Evolutionary conservation across 1,284 basidiomycete genomes (phyloP).

Genomic region (Leccinum huronense): DNA sequence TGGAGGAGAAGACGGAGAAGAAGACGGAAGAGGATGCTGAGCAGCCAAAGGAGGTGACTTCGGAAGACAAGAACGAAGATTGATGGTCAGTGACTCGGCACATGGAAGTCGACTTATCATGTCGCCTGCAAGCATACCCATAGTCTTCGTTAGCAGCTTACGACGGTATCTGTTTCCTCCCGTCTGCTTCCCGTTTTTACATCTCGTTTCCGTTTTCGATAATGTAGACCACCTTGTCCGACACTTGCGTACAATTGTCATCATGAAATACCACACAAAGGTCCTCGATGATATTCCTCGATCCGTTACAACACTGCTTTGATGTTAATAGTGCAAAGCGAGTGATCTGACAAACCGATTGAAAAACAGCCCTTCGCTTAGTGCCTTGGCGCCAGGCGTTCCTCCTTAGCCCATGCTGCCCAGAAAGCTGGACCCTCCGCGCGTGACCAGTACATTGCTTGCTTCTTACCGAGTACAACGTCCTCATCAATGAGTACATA

Average conservation of each 20-base stretch:
- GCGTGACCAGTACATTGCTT: slow-evolving; percentile 60
- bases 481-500: slow-evolving; percentile 61
- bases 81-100: slow-evolving; percentile 13
- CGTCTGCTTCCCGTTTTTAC: slow-evolving; percentile 12
- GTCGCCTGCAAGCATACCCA: slow-evolving; percentile 9
- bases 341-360: not conserved
- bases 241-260: slow-evolving; percentile 30
- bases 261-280: slow-evolving; percentile 32
- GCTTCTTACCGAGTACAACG: slow-evolving; percentile 49
- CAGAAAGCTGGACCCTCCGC: slow-evolving; percentile 55
- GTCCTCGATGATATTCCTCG: not conserved
- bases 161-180: slow-evolving; percentile 8
- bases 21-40: slow-evolving; percentile 35
- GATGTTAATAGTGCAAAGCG: not conserved
- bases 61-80: slow-evolving; percentile 32
- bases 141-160: slow-evolving; percentile 14
- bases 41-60: slow-evolving; percentile 27
- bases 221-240: slow-evolving; percentile 35
- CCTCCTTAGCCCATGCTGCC: slow-evolving; percentile 54
- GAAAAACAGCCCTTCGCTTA: slow-evolving; percentile 13
- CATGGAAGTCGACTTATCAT: slow-evolving; percentile 6
- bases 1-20: slow-evolving; percentile 32
- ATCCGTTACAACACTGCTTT: not conserved
- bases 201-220: slow-evolving; percentile 16
- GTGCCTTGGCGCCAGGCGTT: slow-evolving; percentile 27